A percentile compares a stretch with the other conserved stretches of the same genome.
Conservation (phyloP, 352 stramenopile species). For the Pythium chondricola region DNA sequence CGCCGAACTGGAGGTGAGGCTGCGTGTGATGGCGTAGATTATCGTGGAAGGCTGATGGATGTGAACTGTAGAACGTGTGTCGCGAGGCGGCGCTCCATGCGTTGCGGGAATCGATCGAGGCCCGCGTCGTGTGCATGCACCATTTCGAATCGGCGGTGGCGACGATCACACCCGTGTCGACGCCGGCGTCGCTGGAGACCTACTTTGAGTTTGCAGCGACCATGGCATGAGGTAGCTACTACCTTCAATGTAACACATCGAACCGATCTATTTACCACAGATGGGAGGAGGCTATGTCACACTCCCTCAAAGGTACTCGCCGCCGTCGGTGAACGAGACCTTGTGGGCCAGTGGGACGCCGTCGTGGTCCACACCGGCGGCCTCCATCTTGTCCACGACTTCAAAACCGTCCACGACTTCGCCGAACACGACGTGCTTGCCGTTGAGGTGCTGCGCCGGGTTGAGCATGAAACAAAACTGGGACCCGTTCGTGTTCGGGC, state of each 20-base stretch:
- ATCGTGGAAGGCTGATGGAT: neutral
- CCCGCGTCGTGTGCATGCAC: conserved; percentile 37
- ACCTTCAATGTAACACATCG: too few species aligned
- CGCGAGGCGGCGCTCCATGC: conserved; percentile 73
- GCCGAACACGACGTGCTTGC: conserved; percentile 83
- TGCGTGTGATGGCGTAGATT: neutral
- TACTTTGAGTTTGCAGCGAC: conserved; percentile 58
- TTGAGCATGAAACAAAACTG: conserved; percentile 99
- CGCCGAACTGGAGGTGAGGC: conserved; percentile 78
- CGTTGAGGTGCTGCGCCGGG: conserved; percentile 65
- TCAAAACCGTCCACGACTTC: conserved; percentile 79
- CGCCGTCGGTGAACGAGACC: conserved; percentile 64
- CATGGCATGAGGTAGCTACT: conserved; percentile 56
- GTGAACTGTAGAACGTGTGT: conserved; percentile 66
- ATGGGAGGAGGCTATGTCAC: too few species aligned
- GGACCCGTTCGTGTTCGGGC: conserved; percentile 95
- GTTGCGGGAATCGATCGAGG: conserved; percentile 62
- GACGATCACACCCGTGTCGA: conserved; percentile 49
- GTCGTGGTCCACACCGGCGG: conserved; percentile 49
- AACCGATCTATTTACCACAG: too few species aligned
- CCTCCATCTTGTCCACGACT: conserved; percentile 81
- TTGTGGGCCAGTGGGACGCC: conserved; percentile 67
- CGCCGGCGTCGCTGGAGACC: conserved; percentile 35
- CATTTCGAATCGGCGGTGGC: conserved; percentile 56
- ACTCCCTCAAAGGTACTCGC: conserved; percentile 44